phyloP scores from a whole-genome alignment of 345 rosid species.

The Eucalyptus pauciflora region DNA sequence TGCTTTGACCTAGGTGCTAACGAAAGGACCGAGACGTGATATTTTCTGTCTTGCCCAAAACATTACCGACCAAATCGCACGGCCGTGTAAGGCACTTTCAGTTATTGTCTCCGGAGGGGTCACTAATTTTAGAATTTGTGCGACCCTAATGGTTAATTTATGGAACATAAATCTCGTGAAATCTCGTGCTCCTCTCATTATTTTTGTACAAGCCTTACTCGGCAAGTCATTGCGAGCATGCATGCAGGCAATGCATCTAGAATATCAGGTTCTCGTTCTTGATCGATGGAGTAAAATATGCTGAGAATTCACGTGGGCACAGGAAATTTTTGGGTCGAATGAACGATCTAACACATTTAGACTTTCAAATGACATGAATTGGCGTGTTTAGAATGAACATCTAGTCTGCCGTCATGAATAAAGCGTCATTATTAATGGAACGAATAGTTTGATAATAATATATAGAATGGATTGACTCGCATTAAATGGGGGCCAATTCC shows the following conservation, averaged over 20 bases:
- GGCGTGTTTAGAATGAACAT: background rate
- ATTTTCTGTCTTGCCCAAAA: background rate
- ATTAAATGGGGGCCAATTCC: background rate
- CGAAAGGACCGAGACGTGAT: background rate
- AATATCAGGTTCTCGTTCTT: background rate
- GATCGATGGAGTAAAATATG: background rate
- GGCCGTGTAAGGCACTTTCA: background rate
- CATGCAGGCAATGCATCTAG: background rate
- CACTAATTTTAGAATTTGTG: background rate
- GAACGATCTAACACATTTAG: background rate
- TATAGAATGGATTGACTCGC: background rate
- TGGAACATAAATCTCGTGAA: background rate
- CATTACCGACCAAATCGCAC: background rate
- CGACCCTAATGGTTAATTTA: background rate
- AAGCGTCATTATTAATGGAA: background rate
- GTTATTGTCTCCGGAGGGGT: background rate
- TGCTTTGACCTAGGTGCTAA: background rate
- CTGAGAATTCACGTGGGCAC: background rate
- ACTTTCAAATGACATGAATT: background rate
- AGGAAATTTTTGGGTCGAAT: fast-evolving
- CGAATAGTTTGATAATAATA: background rate
- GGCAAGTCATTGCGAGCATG: background rate
- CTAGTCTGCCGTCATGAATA: background rate
- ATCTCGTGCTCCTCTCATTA: background rate
- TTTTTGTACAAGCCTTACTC: background rate